phyloP scores from a whole-genome alignment of 768 basidiomycete species.

The Hygrocybe punicea region DNA sequence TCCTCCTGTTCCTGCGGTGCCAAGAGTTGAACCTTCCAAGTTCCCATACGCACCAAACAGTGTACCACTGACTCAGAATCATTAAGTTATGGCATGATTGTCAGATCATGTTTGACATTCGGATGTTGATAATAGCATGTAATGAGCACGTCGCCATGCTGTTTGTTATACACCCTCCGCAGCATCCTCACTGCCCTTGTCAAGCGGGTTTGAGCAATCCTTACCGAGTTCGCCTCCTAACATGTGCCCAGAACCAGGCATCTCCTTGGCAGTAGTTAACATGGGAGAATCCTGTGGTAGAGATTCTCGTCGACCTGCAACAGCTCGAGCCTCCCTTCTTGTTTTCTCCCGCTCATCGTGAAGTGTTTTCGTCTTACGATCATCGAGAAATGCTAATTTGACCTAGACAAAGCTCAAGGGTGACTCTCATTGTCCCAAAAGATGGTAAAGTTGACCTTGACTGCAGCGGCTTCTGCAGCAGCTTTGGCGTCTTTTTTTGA shows the following conservation, averaged over 20 bases:
- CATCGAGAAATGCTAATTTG: constrained; percentile 77
- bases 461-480: constrained; percentile 48
- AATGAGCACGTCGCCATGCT: too few species aligned
- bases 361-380: constrained; percentile 56
- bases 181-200: too few species aligned
- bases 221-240: too few species aligned
- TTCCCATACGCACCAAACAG: constrained; percentile 11
- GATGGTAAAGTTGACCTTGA: constrained; percentile 43
- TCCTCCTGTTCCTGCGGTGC: constrained; percentile 23
- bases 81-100: too few species aligned
- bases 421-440: background rate
- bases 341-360: constrained; percentile 60
- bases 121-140: too few species aligned
- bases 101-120: too few species aligned
- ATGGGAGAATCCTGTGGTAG: background rate
- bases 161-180: too few species aligned
- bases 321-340: constrained; percentile 41
- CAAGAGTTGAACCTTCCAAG: constrained; percentile 8
- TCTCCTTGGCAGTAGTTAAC: constrained; percentile 21
- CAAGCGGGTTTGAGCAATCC: too few species aligned
- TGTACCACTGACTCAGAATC: too few species aligned
- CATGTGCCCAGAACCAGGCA: constrained; percentile 37
- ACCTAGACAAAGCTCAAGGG: constrained; percentile 44
- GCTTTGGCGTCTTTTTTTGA: constrained; percentile 59
- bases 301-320: constrained; percentile 8